These are phyloP conservation scores for Kwoniella pini DNA, from an alignment of 768 basidiomycete genomes.

Conservation along the genomic window DNA sequence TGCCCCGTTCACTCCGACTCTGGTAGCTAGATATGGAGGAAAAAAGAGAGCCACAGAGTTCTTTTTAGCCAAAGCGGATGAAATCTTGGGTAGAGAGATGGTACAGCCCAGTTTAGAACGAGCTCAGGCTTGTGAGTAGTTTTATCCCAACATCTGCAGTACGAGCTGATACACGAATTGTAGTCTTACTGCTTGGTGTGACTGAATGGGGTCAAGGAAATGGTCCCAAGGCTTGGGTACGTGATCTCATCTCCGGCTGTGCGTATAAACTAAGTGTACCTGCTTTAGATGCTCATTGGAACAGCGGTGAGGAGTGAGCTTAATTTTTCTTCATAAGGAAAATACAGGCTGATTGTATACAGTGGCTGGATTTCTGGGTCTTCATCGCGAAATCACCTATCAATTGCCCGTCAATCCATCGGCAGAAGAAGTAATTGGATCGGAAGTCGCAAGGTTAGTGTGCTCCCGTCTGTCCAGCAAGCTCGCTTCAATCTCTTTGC, in stretches of 20 bases:
- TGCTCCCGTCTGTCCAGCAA: too few relatives aligned
- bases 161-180: not conserved
- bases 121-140: conserved; percentile 25
- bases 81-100: conserved; percentile 20
- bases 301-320: conserved; percentile 25
- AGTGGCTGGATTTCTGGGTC: conserved; percentile 27
- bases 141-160: not conserved
- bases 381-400: conserved; percentile 22
- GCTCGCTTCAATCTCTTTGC: too few relatives aligned
- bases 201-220: conserved; percentile 27
- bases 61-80: conserved; percentile 14
- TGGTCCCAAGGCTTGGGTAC: conserved; percentile 25
- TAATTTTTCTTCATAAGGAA: not conserved
- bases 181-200: conserved; percentile 22
- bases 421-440: conserved; percentile 20
- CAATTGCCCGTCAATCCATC: conserved; percentile 13
- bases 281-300: conserved; percentile 27
- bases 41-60: conserved; percentile 25
- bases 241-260: too few relatives aligned
- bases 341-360: too few relatives aligned
- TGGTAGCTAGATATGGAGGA: conserved; percentile 19
- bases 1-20: conserved; percentile 22
- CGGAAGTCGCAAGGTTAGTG: conserved; percentile 21
- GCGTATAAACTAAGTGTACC: too few relatives aligned
- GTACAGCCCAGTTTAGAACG: conserved; percentile 20